These are phyloP conservation scores for Podaxis sp. DNA, from an alignment of 768 basidiomycete genomes.

Conservation along the genomic window DNA sequence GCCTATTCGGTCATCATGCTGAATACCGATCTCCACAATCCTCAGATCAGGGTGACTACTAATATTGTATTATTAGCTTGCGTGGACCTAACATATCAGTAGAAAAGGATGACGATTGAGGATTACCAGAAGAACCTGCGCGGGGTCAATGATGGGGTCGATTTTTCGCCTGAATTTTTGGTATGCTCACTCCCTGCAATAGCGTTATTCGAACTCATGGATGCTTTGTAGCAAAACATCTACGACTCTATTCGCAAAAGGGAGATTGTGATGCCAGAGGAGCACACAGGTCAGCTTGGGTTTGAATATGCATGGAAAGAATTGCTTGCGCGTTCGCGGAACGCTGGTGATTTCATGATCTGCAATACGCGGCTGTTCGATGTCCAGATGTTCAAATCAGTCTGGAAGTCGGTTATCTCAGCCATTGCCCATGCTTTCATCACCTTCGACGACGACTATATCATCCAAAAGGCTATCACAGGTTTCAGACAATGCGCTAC, in stretches of 20 bases:
- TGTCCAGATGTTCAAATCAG: conserved; percentile 88
- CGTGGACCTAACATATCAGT: conserved; percentile 13
- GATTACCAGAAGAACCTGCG: conserved; percentile 91
- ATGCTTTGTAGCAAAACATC: conserved; percentile 64
- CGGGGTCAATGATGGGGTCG: conserved; percentile 83
- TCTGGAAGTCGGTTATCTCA: conserved; percentile 93
- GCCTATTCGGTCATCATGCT: conserved; percentile 97
- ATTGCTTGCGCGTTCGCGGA: conserved; percentile 75
- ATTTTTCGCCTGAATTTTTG: conserved; percentile 86
- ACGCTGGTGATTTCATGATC: conserved; percentile 72
- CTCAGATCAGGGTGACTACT: conserved; percentile 76
- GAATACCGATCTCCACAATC: conserved; percentile 96
- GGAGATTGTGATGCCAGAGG: conserved; percentile 97
- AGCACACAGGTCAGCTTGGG: conserved; percentile 93
- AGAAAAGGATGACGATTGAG: conserved; percentile 97
- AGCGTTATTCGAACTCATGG: not conserved
- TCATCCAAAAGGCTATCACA: conserved; percentile 90
- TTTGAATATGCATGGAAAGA: conserved; percentile 99
- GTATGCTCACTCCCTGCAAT: conserved; percentile 38
- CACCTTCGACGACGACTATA: conserved; percentile 94
- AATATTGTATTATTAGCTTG: not conserved
- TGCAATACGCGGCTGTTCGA: conserved; percentile 85
- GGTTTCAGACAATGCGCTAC: conserved; percentile 98
- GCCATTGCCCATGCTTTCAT: conserved; percentile 95
- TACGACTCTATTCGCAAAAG: conserved; percentile 93